phyloP scores from a whole-genome alignment of 2,329 filamentous ascomycete species.

The Penicillium sp. region DNA sequence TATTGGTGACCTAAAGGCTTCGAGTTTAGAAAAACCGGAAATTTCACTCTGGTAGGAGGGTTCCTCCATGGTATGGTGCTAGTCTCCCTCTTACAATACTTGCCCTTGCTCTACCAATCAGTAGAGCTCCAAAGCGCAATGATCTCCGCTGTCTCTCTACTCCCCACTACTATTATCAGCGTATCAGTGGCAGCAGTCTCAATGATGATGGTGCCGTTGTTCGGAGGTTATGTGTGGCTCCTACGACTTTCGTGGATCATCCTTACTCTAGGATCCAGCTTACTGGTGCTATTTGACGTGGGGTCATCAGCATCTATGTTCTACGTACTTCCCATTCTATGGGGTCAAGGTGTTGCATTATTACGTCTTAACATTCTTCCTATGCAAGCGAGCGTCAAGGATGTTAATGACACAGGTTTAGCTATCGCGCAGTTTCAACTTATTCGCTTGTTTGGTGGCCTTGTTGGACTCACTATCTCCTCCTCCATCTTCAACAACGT shows the following conservation, averaged over 20 bases:
- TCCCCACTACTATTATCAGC: constrained; percentile 40
- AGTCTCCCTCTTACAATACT: neutral
- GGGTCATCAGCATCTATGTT: neutral
- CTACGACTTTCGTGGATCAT: constrained; percentile 4
- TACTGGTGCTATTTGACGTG: constrained; percentile 1
- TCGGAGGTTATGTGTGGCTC: constrained; percentile 5
- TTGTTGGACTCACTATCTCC: neutral
- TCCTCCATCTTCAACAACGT: neutral
- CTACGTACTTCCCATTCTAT: constrained; percentile 2
- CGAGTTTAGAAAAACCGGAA: neutral
- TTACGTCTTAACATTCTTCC: constrained; percentile 7
- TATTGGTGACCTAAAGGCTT: neutral
- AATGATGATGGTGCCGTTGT: neutral
- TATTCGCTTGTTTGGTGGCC: neutral
- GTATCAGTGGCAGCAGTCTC: neutral
- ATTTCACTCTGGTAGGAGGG: neutral
- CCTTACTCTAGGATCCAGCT: constrained; percentile 2
- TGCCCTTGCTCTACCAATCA: neutral
- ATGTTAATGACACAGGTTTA: constrained; percentile 2
- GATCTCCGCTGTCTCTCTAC: constrained; percentile 49
- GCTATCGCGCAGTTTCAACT: constrained; percentile 1
- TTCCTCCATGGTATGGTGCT: neutral
- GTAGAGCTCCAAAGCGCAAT: neutral
- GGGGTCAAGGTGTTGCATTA: neutral
- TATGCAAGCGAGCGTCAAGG: constrained; percentile 8